Conservation (phyloP, 2,329 filamentous ascomycete species). For the Harringtonia aguacate region DNA sequence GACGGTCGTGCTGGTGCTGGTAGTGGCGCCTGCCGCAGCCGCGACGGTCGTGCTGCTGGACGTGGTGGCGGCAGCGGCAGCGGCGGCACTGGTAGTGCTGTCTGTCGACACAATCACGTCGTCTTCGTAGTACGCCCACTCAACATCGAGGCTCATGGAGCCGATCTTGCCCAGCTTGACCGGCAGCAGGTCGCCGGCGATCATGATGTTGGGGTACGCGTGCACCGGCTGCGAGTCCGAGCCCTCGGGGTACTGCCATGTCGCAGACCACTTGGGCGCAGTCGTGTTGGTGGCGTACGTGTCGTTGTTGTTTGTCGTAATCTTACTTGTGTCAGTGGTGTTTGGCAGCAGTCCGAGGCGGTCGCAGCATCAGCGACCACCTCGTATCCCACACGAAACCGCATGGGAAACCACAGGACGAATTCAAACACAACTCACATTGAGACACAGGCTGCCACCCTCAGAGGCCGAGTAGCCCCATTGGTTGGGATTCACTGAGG, state of each 20-base stretch:
- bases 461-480: constrained; percentile 34
- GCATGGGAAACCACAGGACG: no score
- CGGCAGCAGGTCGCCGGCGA: constrained; percentile 31
- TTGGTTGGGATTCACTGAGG: constrained; percentile 43
- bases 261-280: constrained; percentile 39
- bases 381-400: no score
- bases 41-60: neutral
- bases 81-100: no score
- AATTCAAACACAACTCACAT: constrained; percentile 31
- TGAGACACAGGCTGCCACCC: constrained; percentile 34
- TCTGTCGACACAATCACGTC: neutral
- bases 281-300: constrained; percentile 34
- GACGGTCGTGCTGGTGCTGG: neutral
- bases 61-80: no score
- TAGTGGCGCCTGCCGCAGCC: neutral
- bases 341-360: neutral
- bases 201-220: constrained; percentile 41
- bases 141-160: constrained; percentile 29
- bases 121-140: constrained; percentile 30
- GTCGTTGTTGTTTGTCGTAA: constrained; percentile 36
- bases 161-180: constrained; percentile 27
- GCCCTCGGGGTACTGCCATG: constrained; percentile 36
- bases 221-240: constrained; percentile 34
- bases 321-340: constrained; percentile 18
- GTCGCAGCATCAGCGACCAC: neutral